These are phyloP conservation scores for Pseudotsuga menziesii DNA, from an alignment of 75 land plant species.

Conservation along the genomic window DNA sequence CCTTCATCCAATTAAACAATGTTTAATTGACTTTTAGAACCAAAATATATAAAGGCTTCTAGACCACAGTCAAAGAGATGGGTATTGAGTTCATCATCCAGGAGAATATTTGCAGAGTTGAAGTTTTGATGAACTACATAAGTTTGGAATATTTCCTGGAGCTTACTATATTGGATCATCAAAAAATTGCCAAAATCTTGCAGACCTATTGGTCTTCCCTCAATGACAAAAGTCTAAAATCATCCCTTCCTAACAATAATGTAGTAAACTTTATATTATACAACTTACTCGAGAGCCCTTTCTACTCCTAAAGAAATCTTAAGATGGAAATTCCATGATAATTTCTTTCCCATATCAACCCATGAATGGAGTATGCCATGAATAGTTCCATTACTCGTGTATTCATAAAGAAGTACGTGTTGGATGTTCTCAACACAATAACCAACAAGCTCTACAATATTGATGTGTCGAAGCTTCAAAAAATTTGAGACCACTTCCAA, in stretches of 20 bases:
- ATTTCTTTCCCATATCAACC: constrained; percentile 43
- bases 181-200: not conserved
- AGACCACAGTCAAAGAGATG: constrained; percentile 72
- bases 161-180: constrained; percentile 37
- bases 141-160: constrained; percentile 72
- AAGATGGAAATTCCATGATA: constrained; percentile 78
- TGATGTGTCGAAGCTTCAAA: constrained; percentile 59
- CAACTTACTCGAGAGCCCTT: constrained; percentile 77
- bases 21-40: constrained; percentile 22
- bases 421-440: constrained; percentile 79
- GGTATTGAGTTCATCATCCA: constrained; percentile 65
- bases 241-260: too few species aligned
- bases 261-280: not conserved
- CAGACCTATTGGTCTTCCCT: too few species aligned
- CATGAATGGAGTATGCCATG: constrained; percentile 66
- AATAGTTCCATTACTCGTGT: constrained; percentile 62
- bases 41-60: constrained; percentile 38
- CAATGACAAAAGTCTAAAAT: too few species aligned
- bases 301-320: constrained; percentile 77
- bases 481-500: constrained; percentile 49
- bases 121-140: constrained; percentile 67
- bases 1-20: too few species aligned
- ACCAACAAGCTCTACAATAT: constrained; percentile 76
- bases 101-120: constrained; percentile 68
- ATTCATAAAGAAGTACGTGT: constrained; percentile 66